These are phyloP conservation scores for Styphnolobium japonicum DNA, from an alignment of 306 rosid species.

Conservation along the genomic window DNA sequence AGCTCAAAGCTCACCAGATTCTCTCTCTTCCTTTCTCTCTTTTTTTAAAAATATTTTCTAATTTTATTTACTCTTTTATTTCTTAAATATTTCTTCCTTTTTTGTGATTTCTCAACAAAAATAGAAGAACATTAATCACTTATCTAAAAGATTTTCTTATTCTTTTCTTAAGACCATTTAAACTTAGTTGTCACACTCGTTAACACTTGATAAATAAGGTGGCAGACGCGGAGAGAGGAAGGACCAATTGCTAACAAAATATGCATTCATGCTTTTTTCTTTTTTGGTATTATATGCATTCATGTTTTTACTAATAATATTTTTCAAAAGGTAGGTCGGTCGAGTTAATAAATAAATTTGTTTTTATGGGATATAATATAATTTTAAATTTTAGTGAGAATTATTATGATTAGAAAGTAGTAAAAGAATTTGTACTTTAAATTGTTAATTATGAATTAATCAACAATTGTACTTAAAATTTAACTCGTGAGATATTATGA, in stretches of 20 bases:
- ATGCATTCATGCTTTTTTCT: background rate
- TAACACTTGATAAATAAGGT: constrained; percentile 30
- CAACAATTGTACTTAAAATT: too few relatives aligned
- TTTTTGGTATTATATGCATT: background rate
- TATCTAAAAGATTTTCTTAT: background rate
- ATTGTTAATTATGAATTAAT: too few relatives aligned
- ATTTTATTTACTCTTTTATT: background rate
- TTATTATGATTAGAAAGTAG: too few relatives aligned
- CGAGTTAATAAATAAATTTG: too few relatives aligned
- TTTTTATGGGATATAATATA: too few relatives aligned
- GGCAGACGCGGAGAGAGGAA: constrained; percentile 23
- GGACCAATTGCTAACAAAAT: background rate
- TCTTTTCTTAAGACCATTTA: background rate
- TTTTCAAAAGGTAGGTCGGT: too few relatives aligned
- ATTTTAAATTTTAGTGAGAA: too few relatives aligned
- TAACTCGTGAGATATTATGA: too few relatives aligned
- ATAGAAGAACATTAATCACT: background rate
- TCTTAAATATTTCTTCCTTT: background rate
- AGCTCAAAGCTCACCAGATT: constrained; percentile 89
- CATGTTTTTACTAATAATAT: background rate
- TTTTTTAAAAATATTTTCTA: background rate
- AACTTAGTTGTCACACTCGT: constrained; percentile 16
- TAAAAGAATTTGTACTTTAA: too few relatives aligned
- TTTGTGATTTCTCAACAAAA: background rate
- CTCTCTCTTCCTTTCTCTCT: constrained; percentile 23